Evolutionary conservation across 306 rosid species (phyloP), one percentile per base, ranked within the genome.

Genomic region (Castanopsis chinensis): DNA sequence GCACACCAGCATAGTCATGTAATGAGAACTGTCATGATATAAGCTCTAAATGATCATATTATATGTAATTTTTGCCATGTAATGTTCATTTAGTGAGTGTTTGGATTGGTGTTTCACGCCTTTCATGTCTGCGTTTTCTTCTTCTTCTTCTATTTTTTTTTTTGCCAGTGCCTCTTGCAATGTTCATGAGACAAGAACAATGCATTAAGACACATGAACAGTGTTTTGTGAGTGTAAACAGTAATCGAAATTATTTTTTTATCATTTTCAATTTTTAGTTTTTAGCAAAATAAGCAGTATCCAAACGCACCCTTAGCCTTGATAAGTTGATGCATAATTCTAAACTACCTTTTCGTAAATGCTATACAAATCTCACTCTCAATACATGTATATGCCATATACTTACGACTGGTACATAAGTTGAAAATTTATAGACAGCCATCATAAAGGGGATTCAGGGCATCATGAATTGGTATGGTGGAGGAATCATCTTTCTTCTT

Each of bases 401-500:
- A 33, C 51, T 28, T 9, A 23, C 52, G n/a, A 57, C 28, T 35
- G 17, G 25, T 18, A n/a, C 17, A 4, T 17, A 33, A 33, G 17
- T 68, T 1, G 15, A 35, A 68, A 35, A 68, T 68, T 33, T 35
- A 68, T 17, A 12, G 33, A 33, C 12, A 49, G 10, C 13, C 33
- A 20, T 55, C 28, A 6, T 30, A 63, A 2, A 14, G 23, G 60
- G 54, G 25, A n/a, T 64, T 30, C 3, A 45, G 15, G 78, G 52
- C 53, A 71, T 71, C 79, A 71, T 71, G 71, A 55, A 70, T 54
- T 69, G 77, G 18, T 21, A 25, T 55, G 83, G 74, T 12, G 84
- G 87, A 53, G 81, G 84, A 32, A 75, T 54, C 65, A 79, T 83
- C 67, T 82, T 72, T 73, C 74, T 65, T 73, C 79, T 71, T 45